These are phyloP conservation scores for Colletotrichum graminicola DNA, from an alignment of 2,329 filamentous ascomycete genomes.

Conservation along the genomic window DNA sequence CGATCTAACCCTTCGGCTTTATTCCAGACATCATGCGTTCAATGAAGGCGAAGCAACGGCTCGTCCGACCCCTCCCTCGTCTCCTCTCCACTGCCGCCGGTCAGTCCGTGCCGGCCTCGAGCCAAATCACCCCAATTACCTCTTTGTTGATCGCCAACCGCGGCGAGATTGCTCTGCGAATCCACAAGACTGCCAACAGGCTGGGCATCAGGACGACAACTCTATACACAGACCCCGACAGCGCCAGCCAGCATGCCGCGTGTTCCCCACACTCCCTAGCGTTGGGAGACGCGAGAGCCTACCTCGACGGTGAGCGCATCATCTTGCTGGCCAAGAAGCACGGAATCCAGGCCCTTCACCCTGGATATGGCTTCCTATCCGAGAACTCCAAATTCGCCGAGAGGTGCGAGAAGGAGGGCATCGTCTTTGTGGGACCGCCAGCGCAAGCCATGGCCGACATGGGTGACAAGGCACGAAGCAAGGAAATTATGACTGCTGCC, in stretches of 20 bases:
- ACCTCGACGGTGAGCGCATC: constrained; percentile 94
- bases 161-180: constrained; percentile 95
- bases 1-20: neutral
- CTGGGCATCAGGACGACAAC: constrained; percentile 95
- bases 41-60: constrained; percentile 64
- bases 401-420: constrained; percentile 87
- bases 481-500: constrained; percentile 96
- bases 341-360: constrained; percentile 91
- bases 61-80: constrained; percentile 59
- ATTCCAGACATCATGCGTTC: constrained; percentile 62
- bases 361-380: constrained; percentile 94
- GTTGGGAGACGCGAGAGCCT: constrained; percentile 85
- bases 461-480: constrained; percentile 93
- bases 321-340: constrained; percentile 88
- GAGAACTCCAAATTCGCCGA: constrained; percentile 94
- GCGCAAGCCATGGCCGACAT: constrained; percentile 85
- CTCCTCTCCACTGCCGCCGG: constrained; percentile 47
- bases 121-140: constrained; percentile 65
- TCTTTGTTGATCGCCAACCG: constrained; percentile 97
- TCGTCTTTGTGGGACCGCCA: constrained; percentile 95
- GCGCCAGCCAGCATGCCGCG: constrained; percentile 86
- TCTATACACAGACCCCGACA: constrained; percentile 93
- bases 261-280: constrained; percentile 87
- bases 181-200: constrained; percentile 86
- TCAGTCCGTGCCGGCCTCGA: constrained; percentile 34